Conservation (phyloP, 2,329 filamentous ascomycete genomes). For the Celoporthe dispersa region DNA sequence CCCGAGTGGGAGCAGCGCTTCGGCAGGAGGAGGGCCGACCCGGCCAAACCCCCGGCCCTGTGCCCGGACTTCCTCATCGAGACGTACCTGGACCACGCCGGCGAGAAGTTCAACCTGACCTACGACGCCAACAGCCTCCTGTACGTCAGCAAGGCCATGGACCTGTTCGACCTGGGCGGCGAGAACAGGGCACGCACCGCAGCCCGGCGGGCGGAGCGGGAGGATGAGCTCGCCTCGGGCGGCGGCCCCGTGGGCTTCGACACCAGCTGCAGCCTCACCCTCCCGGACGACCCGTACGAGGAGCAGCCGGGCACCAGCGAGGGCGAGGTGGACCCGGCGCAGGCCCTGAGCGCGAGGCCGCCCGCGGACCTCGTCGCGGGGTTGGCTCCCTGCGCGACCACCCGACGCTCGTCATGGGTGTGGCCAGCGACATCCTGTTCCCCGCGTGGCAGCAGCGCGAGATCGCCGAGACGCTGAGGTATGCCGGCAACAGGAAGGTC, state of each 20-base stretch:
- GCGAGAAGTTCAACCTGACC: constrained; percentile 96
- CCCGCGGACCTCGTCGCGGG: constrained; percentile 82
- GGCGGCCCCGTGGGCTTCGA: constrained; percentile 46
- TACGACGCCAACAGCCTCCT: constrained; percentile 95
- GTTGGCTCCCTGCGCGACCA: constrained; percentile 73
- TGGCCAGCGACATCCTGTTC: constrained; percentile 94
- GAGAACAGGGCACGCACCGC: constrained; percentile 69
- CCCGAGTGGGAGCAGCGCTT: constrained; percentile 98
- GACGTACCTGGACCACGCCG: constrained; percentile 96
- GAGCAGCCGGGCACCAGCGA: constrained; percentile 67
- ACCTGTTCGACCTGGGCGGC: constrained; percentile 88
- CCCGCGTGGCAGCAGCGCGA: constrained; percentile 98
- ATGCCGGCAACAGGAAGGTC: constrained; percentile 78
- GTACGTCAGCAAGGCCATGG: constrained; percentile 99
- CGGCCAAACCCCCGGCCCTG: constrained; percentile 84
- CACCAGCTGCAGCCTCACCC: constrained; percentile 74
- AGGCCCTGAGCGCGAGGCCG: constrained; percentile 53
- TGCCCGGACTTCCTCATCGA: constrained; percentile 98
- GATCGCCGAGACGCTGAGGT: constrained; percentile 80
- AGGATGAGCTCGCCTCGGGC: constrained; percentile 59
- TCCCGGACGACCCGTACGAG: constrained; percentile 83
- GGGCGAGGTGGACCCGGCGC: constrained; percentile 36
- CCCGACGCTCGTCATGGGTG: constrained; percentile 87
- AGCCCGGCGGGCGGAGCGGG: constrained; percentile 64
- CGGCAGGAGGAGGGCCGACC: constrained; percentile 82